Conservation (phyloP, 306 rosid species). For the Cicer pinnatifidum region DNA sequence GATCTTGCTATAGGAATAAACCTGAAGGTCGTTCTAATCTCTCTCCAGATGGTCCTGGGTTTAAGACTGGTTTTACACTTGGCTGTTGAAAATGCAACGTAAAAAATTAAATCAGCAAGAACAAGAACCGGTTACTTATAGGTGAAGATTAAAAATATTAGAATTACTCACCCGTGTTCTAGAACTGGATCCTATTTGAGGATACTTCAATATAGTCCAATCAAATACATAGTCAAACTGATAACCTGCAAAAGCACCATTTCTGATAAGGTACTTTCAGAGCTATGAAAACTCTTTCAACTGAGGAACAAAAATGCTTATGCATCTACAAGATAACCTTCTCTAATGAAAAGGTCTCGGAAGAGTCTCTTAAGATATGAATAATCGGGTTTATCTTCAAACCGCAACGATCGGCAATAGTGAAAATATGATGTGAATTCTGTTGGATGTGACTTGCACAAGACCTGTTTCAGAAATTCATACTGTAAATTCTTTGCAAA, state of each 20-base stretch:
- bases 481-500: slow-evolving; percentile 33
- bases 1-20: slow-evolving; percentile 43
- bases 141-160: slow-evolving; percentile 36
- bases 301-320: slow-evolving; percentile 28
- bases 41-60: slow-evolving; percentile 71
- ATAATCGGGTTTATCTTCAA: slow-evolving; percentile 98
- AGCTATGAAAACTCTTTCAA: slow-evolving; percentile 36
- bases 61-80: slow-evolving; percentile 70
- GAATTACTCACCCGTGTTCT: slow-evolving; percentile 73
- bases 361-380: slow-evolving; percentile 94
- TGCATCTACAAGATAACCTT: slow-evolving; percentile 62
- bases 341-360: slow-evolving; percentile 91
- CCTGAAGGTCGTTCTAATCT: slow-evolving; percentile 83
- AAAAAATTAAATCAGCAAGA: slow-evolving; percentile 23
- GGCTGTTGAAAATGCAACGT: slow-evolving; percentile 57
- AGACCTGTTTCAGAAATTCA: slow-evolving; percentile 60
- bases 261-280: slow-evolving; percentile 24
- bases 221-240: slow-evolving; percentile 98
- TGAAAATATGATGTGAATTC: slow-evolving; percentile 95
- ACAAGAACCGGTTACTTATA: slow-evolving; percentile 41
- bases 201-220: slow-evolving; percentile 95
- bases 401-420: slow-evolving; percentile 87
- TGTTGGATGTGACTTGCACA: slow-evolving; percentile 82
- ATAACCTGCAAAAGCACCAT: slow-evolving; percentile 63
- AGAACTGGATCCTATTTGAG: slow-evolving; percentile 91